These are phyloP conservation scores for Citrus maxima DNA, from an alignment of 345 rosid species.

Conservation along the genomic window DNA sequence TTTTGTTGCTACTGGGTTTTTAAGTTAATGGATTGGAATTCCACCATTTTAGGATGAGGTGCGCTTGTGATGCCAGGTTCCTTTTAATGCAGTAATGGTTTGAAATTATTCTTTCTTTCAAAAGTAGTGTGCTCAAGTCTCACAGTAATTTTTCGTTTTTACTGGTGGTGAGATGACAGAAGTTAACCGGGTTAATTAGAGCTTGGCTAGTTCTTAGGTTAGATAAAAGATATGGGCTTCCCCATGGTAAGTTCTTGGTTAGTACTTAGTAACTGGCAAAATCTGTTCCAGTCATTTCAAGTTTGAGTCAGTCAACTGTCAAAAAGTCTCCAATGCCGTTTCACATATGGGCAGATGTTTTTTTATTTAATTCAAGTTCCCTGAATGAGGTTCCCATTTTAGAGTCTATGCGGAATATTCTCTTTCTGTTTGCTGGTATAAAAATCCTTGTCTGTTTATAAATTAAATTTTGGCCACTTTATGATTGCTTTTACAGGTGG, in stretches of 20 bases:
- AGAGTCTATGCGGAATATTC: neutral
- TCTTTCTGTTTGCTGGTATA: neutral
- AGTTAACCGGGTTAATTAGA: neutral
- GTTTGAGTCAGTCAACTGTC: neutral
- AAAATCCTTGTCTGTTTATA: neutral
- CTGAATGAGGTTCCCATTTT: neutral
- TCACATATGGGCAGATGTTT: neutral
- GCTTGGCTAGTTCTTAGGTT: neutral
- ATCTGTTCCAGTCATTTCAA: neutral
- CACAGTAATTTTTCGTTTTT: neutral
- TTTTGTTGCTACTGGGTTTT: neutral
- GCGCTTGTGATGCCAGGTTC: neutral
- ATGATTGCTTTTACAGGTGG: constrained; percentile 45
- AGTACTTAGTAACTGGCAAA: neutral
- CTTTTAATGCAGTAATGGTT: neutral
- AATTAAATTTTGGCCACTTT: neutral
- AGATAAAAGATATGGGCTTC: neutral
- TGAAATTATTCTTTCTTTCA: neutral
- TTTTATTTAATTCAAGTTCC: neutral
- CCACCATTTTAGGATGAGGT: neutral
- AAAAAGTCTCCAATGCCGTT: neutral
- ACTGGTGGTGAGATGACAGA: neutral
- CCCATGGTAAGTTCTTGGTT: neutral
- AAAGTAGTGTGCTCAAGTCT: neutral
- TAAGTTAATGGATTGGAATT: neutral